Base-by-base conservation (phyloP, 306 rosid species). In the Casuarina glauca region DNA sequence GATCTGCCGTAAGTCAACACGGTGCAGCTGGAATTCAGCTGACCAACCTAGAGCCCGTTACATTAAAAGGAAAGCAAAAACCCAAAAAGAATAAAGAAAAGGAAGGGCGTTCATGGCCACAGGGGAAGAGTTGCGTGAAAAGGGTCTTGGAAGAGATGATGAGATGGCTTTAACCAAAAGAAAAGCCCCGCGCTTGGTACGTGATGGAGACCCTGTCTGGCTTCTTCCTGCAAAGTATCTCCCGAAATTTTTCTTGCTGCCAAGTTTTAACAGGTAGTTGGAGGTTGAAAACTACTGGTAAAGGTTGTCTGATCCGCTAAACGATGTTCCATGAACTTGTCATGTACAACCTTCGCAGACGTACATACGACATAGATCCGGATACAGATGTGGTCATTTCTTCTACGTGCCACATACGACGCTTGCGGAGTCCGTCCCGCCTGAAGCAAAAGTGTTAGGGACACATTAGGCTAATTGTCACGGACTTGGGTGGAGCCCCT, bases 1-100 rank as follows among this genome's bases (percentile, higher is more conserved):
- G 85, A 82, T 82, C 85, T 62, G 42, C 79, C 79, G 84, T 75
- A 79, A 73, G 86, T 81, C 88, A 79, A 78, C 48, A 76, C 54
- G 20, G 35, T 83, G 88, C 92, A 86, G 90, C 91, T 83, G 78
- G 76, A 78, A 79, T 83, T 81, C 67, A 74, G 89, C 74, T 81
- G 81, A 88, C 81, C 89, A 88, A 86, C 88, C 84, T 35, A 68
- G 43, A 74, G 46, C 67, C 72, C 86, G 77, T 64, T 3, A 8
- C 13, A 50, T 48, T 43, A n/a, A 11, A 58, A 73, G 12, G 38
- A 32, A 9, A 35, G 26, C 0, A 60, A 78, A 74, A 1, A 2
- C 13, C 43, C 44, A 58, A 49, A 45, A 76, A 17, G 1, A 73
- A 4, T 5, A 17, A 35, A 38, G 52, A 63, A 45, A 58, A 58